These are phyloP conservation scores for Thalassiosira mediterranea DNA, from an alignment of 352 stramenopile genomes.

Conservation along the genomic window DNA sequence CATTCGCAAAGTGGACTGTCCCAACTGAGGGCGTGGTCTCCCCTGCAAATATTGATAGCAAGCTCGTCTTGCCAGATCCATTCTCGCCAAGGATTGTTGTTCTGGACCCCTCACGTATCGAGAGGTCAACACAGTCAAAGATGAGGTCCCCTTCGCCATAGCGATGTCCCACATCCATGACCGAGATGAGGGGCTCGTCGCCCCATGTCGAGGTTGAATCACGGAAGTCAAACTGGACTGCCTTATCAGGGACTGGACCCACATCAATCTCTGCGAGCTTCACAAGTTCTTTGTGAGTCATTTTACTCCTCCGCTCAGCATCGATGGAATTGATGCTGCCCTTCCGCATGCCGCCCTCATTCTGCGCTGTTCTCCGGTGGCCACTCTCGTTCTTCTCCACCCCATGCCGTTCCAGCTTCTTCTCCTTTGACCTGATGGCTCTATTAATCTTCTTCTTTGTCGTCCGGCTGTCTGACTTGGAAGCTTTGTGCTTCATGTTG, in stretches of 20 bases:
- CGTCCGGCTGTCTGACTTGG: constrained; percentile 37
- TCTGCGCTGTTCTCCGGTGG: constrained; percentile 57
- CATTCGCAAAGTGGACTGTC: constrained; percentile 59
- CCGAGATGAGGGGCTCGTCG: constrained; percentile 65
- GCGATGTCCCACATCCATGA: constrained; percentile 64
- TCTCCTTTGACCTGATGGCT: constrained; percentile 53
- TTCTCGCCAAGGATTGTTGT: constrained; percentile 71
- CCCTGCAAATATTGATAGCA: constrained; percentile 95
- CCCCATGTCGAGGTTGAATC: constrained; percentile 57
- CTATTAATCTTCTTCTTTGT: constrained; percentile 52
- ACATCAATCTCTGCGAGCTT: constrained; percentile 49
- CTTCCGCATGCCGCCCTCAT: constrained; percentile 50
- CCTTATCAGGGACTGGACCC: constrained; percentile 65
- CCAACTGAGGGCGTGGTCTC: constrained; percentile 87
- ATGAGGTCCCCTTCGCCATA: constrained; percentile 39
- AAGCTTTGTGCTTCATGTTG: constrained; percentile 68
- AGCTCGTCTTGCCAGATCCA: constrained; percentile 90
- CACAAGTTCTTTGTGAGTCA: constrained; percentile 56
- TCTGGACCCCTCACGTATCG: constrained; percentile 60
- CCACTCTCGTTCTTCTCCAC: constrained; percentile 60
- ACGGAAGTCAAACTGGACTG: constrained; percentile 74
- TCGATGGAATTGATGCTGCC: constrained; percentile 62
- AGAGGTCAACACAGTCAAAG: constrained; percentile 79
- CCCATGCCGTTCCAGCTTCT: constrained; percentile 71
- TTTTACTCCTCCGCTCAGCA: constrained; percentile 44